Evolutionary conservation across 345 rosid genomes (phyloP).

Genomic region (Microthlaspi erraticum): DNA sequence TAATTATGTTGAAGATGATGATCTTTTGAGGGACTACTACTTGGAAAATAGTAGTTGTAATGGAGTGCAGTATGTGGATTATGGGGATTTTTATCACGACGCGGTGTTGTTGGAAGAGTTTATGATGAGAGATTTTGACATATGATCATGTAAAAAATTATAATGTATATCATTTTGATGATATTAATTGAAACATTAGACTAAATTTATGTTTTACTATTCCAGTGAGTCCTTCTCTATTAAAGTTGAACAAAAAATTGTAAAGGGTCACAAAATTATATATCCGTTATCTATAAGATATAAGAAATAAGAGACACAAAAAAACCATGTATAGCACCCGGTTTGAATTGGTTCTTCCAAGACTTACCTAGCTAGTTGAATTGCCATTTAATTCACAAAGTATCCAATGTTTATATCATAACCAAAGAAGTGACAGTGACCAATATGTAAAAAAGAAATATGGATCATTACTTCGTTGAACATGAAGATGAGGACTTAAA

Average conservation of each 20-base stretch:
- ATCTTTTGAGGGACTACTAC: neutral
- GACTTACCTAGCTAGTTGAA: conserved; percentile 3
- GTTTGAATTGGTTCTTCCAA: no score
- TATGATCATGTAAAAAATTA: neutral
- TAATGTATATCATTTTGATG: neutral
- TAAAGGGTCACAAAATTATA: no score
- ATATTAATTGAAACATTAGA: neutral
- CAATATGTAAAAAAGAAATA: neutral
- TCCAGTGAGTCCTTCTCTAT: neutral
- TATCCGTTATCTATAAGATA: no score
- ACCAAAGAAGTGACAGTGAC: neutral
- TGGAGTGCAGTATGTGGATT: neutral
- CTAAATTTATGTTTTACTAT: neutral
- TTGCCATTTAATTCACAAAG: neutral
- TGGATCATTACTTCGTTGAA: neutral
- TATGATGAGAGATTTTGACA: neutral
- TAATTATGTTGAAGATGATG: neutral
- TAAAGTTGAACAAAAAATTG: no score
- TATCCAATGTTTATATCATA: neutral
- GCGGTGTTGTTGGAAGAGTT: neutral
- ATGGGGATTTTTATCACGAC: neutral
- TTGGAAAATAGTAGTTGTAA: neutral
- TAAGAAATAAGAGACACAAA: no score
- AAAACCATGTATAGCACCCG: no score
- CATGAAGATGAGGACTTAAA: neutral